These are phyloP conservation scores for Candida taoyuanica DNA, from an alignment of 805 yeast species.

Conservation along the genomic window DNA sequence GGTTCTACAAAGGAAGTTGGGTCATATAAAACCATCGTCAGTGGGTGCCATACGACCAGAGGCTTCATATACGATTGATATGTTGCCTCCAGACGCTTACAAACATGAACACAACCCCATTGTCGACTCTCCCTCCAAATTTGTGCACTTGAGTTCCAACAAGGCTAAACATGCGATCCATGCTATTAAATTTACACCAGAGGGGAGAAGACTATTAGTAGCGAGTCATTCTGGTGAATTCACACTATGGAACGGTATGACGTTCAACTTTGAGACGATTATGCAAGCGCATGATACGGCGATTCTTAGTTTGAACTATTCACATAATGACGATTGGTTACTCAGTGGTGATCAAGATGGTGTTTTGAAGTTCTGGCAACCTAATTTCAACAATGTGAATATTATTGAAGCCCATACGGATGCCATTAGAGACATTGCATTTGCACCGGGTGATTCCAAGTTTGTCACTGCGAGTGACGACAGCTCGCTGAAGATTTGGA, in stretches of 20 bases:
- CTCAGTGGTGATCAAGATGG: conserved; percentile 94
- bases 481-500: conserved; percentile 86
- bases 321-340: conserved; percentile 92
- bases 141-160: conserved; percentile 86
- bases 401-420: conserved; percentile 72
- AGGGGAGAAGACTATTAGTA: conserved; percentile 84
- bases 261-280: conserved; percentile 92
- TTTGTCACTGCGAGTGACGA: conserved; percentile 96
- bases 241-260: conserved; percentile 93
- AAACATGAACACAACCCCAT: conserved; percentile 36
- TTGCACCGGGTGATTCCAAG: conserved; percentile 85
- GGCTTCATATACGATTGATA: conserved; percentile 55
- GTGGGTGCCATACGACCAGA: conserved; percentile 53
- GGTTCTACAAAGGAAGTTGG: conserved; percentile 43
- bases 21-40: conserved; percentile 41
- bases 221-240: conserved; percentile 94
- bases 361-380: conserved; percentile 91
- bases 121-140: conserved; percentile 68
- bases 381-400: conserved; percentile 94
- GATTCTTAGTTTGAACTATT: conserved; percentile 70
- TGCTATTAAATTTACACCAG: conserved; percentile 94
- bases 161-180: conserved; percentile 89
- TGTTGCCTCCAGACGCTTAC: conserved; percentile 65
- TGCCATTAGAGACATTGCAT: conserved; percentile 80
- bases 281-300: conserved; percentile 98